A percentile compares a stretch with the other conserved stretches of the same genome.
phyloP scores from a whole-genome alignment of 2,329 filamentous ascomycete genomes.

The Endoconidiophora polonica region DNA sequence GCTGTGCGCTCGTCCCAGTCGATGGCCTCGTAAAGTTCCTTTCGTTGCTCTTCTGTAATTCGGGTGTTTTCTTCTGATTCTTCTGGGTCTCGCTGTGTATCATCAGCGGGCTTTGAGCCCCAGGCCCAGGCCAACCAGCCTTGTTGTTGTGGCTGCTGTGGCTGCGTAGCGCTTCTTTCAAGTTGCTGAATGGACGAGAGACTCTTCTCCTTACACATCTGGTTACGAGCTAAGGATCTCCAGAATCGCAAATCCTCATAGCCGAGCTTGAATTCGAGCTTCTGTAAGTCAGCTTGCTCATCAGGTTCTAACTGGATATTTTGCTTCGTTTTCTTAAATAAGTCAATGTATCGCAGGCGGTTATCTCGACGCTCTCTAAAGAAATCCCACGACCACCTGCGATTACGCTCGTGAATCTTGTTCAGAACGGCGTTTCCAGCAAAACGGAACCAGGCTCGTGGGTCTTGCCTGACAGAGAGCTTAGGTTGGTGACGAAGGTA shows the following conservation, averaged over 20 bases:
- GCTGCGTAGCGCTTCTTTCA: constrained; percentile 45
- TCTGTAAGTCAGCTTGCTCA: constrained; percentile 56
- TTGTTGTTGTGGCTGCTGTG: constrained; percentile 47
- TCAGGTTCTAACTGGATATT: constrained; percentile 49
- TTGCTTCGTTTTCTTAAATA: constrained; percentile 89
- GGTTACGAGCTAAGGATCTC: constrained; percentile 83
- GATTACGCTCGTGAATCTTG: constrained; percentile 90
- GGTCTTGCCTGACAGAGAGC: constrained; percentile 70
- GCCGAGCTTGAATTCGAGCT: constrained; percentile 69
- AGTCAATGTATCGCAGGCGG: constrained; percentile 69
- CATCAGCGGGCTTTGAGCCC: constrained; percentile 52
- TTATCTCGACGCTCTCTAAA: constrained; percentile 87
- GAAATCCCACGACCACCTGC: constrained; percentile 89
- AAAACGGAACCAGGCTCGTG: constrained; percentile 81
- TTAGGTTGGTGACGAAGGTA: constrained; percentile 89
- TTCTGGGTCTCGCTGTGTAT: constrained; percentile 31
- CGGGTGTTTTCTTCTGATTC: constrained; percentile 47
- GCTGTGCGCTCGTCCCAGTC: constrained; percentile 96
- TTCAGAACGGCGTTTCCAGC: constrained; percentile 75
- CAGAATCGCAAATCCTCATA: constrained; percentile 97
- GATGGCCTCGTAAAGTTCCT: constrained; percentile 93
- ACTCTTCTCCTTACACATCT: constrained; percentile 64
- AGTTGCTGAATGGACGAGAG: constrained; percentile 6
- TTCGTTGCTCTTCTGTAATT: constrained; percentile 89
- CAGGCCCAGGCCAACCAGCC: constrained; percentile 88